phyloP scores from a whole-genome alignment of 1,284 basidiomycete genomes.

The Rhodofomes roseus region DNA sequence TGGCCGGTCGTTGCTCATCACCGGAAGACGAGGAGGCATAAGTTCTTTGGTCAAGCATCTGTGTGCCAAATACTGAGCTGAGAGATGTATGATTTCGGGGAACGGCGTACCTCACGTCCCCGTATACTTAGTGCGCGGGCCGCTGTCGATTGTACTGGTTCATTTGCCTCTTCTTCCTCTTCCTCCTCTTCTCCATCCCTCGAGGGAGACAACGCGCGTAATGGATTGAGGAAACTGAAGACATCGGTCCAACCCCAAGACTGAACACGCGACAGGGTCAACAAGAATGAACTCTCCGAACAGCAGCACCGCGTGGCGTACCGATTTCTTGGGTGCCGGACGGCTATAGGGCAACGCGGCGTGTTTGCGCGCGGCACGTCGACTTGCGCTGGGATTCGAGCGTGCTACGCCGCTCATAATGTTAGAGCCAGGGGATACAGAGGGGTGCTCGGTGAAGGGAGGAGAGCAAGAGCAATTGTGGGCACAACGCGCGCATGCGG shows the following conservation, averaged over 20 bases:
- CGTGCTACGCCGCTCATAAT: constrained; percentile 18
- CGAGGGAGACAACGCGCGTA: constrained; percentile 4
- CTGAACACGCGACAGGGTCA: constrained; percentile 5
- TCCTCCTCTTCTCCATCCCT: not conserved
- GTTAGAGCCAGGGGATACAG: not conserved
- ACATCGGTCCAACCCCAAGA: constrained; percentile 19
- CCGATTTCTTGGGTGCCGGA: constrained; percentile 18
- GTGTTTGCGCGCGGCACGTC: constrained; percentile 18
- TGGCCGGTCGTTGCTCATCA: not conserved
- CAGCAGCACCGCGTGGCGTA: constrained; percentile 2
- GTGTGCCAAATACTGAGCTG: not conserved
- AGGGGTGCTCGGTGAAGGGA: not conserved
- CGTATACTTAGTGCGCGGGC: not conserved
- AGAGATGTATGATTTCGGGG: not conserved
- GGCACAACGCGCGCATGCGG: not conserved
- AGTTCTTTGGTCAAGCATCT: not conserved
- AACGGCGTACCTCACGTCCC: not conserved
- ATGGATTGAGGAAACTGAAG: constrained; percentile 20
- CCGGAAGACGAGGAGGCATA: not conserved
- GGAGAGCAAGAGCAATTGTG: constrained; percentile 5
- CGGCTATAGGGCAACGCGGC: constrained; percentile 23
- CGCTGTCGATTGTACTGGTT: constrained; percentile 2
- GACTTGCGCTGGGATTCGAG: constrained; percentile 10
- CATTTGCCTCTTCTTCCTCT: not conserved
- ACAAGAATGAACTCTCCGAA: not conserved